Evolutionary conservation across 2,329 filamentous ascomycete genomes (phyloP).

Genomic region (Xylaria sp.): DNA sequence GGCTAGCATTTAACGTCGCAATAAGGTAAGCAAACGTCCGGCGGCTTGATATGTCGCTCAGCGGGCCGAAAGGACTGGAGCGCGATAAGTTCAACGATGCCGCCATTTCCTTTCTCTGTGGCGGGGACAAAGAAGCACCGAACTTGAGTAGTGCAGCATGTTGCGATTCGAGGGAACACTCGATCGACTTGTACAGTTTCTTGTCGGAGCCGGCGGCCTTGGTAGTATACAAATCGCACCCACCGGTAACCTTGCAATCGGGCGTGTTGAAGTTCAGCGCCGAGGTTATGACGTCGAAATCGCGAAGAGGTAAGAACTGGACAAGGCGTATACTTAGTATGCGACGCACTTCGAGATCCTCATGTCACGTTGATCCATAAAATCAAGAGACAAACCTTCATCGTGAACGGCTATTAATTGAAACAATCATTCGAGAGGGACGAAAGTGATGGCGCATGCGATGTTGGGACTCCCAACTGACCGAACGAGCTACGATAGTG

Average conservation of each 20-base stretch:
- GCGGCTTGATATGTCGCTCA: slow-evolving; percentile 87
- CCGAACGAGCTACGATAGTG: slow-evolving; percentile 24
- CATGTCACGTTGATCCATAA: background rate
- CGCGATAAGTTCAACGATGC: slow-evolving; percentile 78
- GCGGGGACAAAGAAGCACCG: slow-evolving; percentile 86
- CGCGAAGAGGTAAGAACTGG: slow-evolving; percentile 89
- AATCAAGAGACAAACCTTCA: slow-evolving; percentile 45
- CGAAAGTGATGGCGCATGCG: slow-evolving; percentile 3
- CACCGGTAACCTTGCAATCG: slow-evolving; percentile 90
- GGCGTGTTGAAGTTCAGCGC: slow-evolving; percentile 95
- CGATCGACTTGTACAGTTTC: slow-evolving; percentile 96
- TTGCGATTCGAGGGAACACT: slow-evolving; percentile 88
- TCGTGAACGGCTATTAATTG: slow-evolving; percentile 34
- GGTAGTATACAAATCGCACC: slow-evolving; percentile 96
- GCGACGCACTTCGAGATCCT: slow-evolving; percentile 8
- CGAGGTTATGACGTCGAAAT: slow-evolving; percentile 90
- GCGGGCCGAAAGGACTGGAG: slow-evolving; percentile 89
- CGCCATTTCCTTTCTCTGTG: slow-evolving; percentile 76
- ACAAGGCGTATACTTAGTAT: slow-evolving; percentile 17
- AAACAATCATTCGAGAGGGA: slow-evolving; percentile 14
- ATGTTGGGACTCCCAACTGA: slow-evolving; percentile 11
- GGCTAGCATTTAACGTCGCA: slow-evolving; percentile 93
- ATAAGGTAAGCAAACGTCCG: slow-evolving; percentile 96
- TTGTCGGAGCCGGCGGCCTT: slow-evolving; percentile 96
- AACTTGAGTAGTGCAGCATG: slow-evolving; percentile 89